Percentiles rank a stretch among this genome's conserved stretches.
Evolutionary conservation across 768 basidiomycete genomes (phyloP).

Genomic region (Brasilioporus rufonigricans): DNA sequence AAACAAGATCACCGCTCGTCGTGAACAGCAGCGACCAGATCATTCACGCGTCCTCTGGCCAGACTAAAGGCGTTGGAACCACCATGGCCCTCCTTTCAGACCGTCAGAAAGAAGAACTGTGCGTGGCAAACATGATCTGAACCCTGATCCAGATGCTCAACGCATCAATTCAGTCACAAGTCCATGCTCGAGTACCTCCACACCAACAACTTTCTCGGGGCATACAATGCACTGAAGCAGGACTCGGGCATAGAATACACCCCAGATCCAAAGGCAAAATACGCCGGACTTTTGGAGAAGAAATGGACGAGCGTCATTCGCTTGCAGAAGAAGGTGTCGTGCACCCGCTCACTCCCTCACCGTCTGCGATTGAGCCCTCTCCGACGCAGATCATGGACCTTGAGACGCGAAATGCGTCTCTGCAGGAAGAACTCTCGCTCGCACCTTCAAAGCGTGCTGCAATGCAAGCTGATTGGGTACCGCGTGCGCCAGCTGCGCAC

Average conservation of each 20-base stretch:
- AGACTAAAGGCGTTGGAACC: too few species aligned
- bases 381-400: slow-evolving; percentile 85
- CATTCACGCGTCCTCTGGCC: too few species aligned
- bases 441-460: slow-evolving; percentile 51
- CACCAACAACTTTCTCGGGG: slow-evolving; percentile 59
- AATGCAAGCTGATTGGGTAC: slow-evolving; percentile 82
- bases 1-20: slow-evolving; percentile 27
- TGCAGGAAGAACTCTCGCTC: slow-evolving; percentile 67
- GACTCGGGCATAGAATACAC: slow-evolving; percentile 60
- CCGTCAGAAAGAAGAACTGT: slow-evolving; percentile 48
- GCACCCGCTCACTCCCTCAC: slow-evolving; percentile 6
- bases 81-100: slow-evolving; percentile 44
- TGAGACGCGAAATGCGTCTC: slow-evolving; percentile 76
- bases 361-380: slow-evolving; percentile 7
- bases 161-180: slow-evolving; percentile 56
- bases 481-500: slow-evolving; percentile 79
- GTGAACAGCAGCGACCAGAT: slow-evolving; percentile 9
- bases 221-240: slow-evolving; percentile 57
- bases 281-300: slow-evolving; percentile 88
- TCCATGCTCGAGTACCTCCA: slow-evolving; percentile 79
- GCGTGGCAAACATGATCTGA: slow-evolving; percentile 24
- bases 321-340: slow-evolving; percentile 85
- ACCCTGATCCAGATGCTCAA: slow-evolving; percentile 6
- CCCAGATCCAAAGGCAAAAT: slow-evolving; percentile 85
- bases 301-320: slow-evolving; percentile 98